phyloP scores from a whole-genome alignment of 139 green algal genomes.

The Volvox africanus region DNA sequence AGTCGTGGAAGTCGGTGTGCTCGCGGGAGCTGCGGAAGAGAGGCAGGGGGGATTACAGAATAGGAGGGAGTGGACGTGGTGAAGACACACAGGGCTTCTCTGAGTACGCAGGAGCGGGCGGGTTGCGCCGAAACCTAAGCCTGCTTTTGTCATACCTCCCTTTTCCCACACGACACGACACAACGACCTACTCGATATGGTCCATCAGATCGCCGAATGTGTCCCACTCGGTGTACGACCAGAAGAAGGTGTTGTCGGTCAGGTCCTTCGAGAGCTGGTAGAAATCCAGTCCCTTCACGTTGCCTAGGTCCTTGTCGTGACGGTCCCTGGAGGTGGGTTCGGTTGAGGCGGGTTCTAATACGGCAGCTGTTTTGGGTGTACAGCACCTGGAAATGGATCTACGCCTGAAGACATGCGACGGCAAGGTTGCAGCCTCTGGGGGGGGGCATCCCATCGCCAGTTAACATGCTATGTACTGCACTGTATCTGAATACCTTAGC shows the following conservation, averaged over 20 bases:
- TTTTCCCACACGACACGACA: neutral
- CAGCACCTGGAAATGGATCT: neutral
- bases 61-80: neutral
- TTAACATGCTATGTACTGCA: neutral
- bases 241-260: slow-evolving; percentile 32
- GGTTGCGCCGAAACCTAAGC: neutral
- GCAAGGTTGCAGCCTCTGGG: neutral
- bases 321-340: neutral
- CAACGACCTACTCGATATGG: neutral
- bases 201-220: neutral
- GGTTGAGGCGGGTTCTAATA: no score
- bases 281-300: neutral
- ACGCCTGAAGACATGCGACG: neutral
- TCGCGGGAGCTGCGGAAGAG: neutral
- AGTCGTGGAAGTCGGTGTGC: neutral
- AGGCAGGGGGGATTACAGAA: neutral
- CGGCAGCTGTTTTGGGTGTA: no score
- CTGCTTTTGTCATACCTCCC: neutral
- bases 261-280: slow-evolving; percentile 15
- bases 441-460: neutral
- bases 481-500: neutral
- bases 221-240: slow-evolving; percentile 32
- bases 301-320: neutral
- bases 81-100: neutral
- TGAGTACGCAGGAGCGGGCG: no score